Base-by-base conservation (phyloP, 2,329 filamentous ascomycete genomes). In the Aspergillus spinulosporus region DNA sequence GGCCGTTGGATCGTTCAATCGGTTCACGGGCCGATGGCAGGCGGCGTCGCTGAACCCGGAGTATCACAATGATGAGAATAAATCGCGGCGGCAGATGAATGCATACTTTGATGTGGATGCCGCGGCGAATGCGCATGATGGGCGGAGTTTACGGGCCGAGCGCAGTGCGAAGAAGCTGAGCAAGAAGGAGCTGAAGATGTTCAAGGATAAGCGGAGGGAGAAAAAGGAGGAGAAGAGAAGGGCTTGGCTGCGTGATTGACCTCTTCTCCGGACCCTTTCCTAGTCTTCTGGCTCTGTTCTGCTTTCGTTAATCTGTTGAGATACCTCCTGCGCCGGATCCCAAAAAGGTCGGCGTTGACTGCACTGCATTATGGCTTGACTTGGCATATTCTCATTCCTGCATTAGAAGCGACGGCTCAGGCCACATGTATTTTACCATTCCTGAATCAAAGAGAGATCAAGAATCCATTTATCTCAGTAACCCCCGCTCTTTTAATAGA, bases 71-170 rank as follows among this genome's bases (percentile, higher is more conserved):
- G 92, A 96, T 68, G 91, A 95, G 69, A 89, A 90, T 69, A 97
- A 96, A 80, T 88, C 88, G 58, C 82, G 81, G 50, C 82, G 94
- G 44, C 94, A 97, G 77, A 89, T 97, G 88, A 89, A 90, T 69
- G 90, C 92, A 40, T 97, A 88, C 76, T 99, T 97, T 72, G 93
- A 99, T 70, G 92, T 97, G 43, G 92, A 97, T 72, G 90, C 92
- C 3, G 92, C 92, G 2, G 93, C 92, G 3, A 97, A 96, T 69
- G 84, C 85, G 56, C 92, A 99, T 68, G 88, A 96, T 65, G 94
- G 94, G 1, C 84, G 88, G 57, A 97, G 92, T 69, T 78, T 99
- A 57, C 95, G 93, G 76, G 94, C 92, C 1, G 94, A 99, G 79
- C 83, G 94, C 54, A 87, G 89, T 56, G 86, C 87, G 53, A 92